These are phyloP conservation scores for Cryptococcus maquisensis DNA, from an alignment of 1,284 basidiomycete genomes.

Conservation along the genomic window DNA sequence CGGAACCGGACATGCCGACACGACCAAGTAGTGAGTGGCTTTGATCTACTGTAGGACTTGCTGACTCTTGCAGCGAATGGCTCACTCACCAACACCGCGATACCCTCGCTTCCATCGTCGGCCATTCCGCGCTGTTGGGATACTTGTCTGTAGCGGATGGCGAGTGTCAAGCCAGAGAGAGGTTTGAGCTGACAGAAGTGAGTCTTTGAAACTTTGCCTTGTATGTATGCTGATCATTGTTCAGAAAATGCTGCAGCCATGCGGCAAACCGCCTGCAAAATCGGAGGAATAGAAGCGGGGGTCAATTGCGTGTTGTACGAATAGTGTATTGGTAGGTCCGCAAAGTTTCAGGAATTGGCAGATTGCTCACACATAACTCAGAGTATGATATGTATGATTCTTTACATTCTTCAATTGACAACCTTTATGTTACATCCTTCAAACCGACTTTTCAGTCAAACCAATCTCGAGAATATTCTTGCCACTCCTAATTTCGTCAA, in stretches of 20 bases:
- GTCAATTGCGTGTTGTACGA: no score
- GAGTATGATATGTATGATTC: background rate
- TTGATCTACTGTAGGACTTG: background rate
- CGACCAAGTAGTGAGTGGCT: conserved; percentile 78
- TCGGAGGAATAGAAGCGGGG: conserved; percentile 62
- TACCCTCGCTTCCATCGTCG: conserved; percentile 84
- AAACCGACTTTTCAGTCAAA: conserved; percentile 15
- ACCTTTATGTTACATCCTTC: conserved; percentile 6
- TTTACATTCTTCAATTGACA: background rate
- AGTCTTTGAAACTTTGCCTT: conserved; percentile 22
- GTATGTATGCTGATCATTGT: background rate
- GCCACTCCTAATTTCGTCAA: conserved; percentile 64
- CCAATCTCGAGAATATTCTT: conserved; percentile 48
- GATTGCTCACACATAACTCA: background rate
- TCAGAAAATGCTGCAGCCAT: conserved; percentile 97
- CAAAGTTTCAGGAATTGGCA: no score
- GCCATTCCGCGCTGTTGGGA: conserved; percentile 78
- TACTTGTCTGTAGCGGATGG: conserved; percentile 92
- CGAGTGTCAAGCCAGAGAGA: conserved; percentile 80
- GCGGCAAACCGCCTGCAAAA: conserved; percentile 88
- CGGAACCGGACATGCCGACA: conserved; percentile 89
- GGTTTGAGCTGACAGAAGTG: conserved; percentile 95
- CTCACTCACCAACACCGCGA: conserved; percentile 95
- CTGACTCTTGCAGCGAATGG: conserved; percentile 70
- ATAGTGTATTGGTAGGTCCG: no score